Conservation (phyloP, 2,329 filamentous ascomycete genomes). For the Penicillium oxalicum region DNA sequence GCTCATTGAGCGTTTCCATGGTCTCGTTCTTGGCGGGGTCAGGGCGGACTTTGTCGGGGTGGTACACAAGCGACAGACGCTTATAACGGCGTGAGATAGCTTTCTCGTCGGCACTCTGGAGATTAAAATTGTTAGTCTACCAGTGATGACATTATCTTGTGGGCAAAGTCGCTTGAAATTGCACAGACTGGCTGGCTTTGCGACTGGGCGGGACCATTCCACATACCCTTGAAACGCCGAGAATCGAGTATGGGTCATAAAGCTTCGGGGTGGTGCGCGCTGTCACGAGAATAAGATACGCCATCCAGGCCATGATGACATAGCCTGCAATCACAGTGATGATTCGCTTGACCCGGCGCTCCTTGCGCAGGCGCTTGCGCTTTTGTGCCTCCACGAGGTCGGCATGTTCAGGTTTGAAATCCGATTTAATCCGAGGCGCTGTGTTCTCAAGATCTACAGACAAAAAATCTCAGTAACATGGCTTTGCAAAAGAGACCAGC, state of each 20-base stretch:
- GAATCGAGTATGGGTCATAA: constrained; percentile 95
- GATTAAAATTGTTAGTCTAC: background rate
- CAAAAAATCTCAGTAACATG: constrained; percentile 1
- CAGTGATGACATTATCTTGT: background rate
- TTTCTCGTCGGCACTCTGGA: constrained; percentile 73
- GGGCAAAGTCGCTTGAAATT: background rate
- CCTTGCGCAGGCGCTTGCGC: constrained; percentile 80
- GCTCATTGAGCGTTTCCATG: constrained; percentile 71
- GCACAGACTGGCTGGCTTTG: background rate
- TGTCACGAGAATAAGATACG: constrained; percentile 80
- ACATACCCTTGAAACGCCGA: constrained; percentile 73
- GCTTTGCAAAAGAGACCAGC: background rate
- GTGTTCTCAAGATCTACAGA: constrained; percentile 63
- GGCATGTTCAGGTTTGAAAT: constrained; percentile 75
- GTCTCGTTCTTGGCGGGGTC: constrained; percentile 87
- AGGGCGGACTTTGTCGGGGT: constrained; percentile 87
- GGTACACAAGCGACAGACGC: constrained; percentile 74
- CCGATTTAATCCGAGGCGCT: constrained; percentile 73
- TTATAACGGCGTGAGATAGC: constrained; percentile 90
- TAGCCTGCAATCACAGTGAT: constrained; percentile 72
- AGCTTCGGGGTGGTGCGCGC: constrained; percentile 66
- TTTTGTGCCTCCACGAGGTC: constrained; percentile 77
- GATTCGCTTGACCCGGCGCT: constrained; percentile 80
- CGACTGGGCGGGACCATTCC: background rate
- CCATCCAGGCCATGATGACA: constrained; percentile 79